A percentile compares a stretch with the other conserved stretches of the same genome.
phyloP scores from a whole-genome alignment of 176 grass and related monocot genomes.

The Zizania latifolia region DNA sequence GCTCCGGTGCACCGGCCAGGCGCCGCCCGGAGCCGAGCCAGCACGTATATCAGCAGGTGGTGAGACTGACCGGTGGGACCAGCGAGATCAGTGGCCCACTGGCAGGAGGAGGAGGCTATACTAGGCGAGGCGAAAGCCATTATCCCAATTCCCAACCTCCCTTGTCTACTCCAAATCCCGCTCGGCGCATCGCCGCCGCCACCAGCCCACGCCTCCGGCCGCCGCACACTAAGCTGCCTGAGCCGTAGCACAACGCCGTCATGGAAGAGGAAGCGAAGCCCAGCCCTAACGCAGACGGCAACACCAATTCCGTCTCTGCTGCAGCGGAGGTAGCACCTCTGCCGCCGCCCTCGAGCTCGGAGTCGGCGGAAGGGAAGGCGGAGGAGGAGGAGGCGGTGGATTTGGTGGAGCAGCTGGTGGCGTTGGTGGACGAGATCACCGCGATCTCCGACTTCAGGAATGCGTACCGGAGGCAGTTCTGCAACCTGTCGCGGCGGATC shows the following conservation, averaged over 20 bases:
- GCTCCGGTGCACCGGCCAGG: conserved; percentile 11
- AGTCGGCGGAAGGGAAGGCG: not conserved
- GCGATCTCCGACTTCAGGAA: conserved; percentile 71
- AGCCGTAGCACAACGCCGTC: not conserved
- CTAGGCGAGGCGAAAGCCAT: conserved; percentile 2
- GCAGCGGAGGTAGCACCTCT: conserved; percentile 1
- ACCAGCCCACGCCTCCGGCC: conserved; percentile 11
- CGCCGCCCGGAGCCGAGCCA: not conserved
- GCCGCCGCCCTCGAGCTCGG: not conserved
- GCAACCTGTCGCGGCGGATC: conserved; percentile 87
- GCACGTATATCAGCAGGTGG: too few species aligned
- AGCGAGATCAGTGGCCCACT: not conserved
- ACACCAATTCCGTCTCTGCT: not conserved
- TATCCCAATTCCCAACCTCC: not conserved
- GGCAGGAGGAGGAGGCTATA: conserved; percentile 7
- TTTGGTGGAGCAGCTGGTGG: conserved; percentile 45
- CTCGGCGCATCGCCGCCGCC: not conserved
- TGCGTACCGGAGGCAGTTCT: conserved; percentile 75
- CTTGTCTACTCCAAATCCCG: conserved; percentile 27
- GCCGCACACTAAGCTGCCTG: not conserved
- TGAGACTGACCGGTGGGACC: conserved; percentile 29
- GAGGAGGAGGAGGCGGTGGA: conserved; percentile 13
- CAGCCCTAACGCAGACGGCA: not conserved
- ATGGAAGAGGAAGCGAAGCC: conserved; percentile 39
- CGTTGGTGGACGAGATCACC: conserved; percentile 58